Conservation (phyloP, 108 stramenopile genomes). For the Cyclotella distinguenda region DNA sequence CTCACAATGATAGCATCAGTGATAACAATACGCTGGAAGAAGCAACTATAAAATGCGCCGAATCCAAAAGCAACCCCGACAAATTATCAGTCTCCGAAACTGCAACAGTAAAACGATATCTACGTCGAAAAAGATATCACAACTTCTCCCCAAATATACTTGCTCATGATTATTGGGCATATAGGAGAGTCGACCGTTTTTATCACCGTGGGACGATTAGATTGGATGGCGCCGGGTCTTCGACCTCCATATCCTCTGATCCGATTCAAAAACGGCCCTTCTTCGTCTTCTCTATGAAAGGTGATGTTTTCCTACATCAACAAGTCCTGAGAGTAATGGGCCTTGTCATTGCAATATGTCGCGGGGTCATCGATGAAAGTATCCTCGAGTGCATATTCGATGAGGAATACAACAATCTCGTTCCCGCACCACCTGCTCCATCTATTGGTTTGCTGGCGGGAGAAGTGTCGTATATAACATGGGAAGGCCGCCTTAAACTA, state of each 20-base stretch:
- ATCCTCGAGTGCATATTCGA: conserved; percentile 83
- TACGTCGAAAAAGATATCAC: conserved; percentile 65
- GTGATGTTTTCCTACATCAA: conserved; percentile 69
- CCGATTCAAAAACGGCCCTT: conserved; percentile 45
- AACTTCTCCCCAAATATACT: conserved; percentile 68
- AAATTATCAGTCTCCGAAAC: too few species aligned
- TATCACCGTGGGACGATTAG: conserved; percentile 74
- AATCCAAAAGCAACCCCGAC: background rate
- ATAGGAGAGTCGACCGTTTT: conserved; percentile 66
- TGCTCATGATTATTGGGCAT: conserved; percentile 74
- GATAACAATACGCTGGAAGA: background rate
- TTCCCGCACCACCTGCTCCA: conserved; percentile 72
- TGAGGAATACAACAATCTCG: conserved; percentile 69
- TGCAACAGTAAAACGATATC: conserved; percentile 2
- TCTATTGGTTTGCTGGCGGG: conserved; percentile 50
- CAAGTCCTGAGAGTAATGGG: conserved; percentile 69
- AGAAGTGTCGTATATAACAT: conserved; percentile 62
- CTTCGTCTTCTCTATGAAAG: conserved; percentile 66
- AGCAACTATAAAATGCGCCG: background rate
- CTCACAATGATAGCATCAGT: background rate
- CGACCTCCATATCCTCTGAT: background rate
- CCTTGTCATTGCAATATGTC: conserved; percentile 63
- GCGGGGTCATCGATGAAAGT: conserved; percentile 63
- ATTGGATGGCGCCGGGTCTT: conserved; percentile 5
- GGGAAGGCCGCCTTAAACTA: conserved; percentile 67